Evolutionary conservation across 1,284 basidiomycete species (phyloP), one percentile per base, ranked within the genome.

Genomic region (Malassezia psittaci): DNA sequence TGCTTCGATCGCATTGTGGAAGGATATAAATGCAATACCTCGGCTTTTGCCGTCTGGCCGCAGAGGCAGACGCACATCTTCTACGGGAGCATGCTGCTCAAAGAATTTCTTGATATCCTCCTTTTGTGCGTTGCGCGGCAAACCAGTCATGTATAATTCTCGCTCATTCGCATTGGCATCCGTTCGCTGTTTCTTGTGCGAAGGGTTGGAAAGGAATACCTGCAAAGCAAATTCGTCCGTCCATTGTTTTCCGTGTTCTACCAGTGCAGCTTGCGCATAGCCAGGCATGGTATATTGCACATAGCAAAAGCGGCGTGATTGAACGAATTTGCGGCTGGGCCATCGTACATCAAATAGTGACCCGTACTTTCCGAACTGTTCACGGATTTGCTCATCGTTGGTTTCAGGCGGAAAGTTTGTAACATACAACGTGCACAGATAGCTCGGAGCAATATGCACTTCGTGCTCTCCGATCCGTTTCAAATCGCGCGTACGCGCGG

Each of bases 261-360:
- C 82, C 13, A 93, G 79, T 0, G 90, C 86, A 8, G 80, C 80
- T 70, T 87, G 79, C 0, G 93, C 90, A 1, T 85, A 80, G 10
- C 78, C 74, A 0, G 88, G 86, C 19, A 83, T 83, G 0, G 85
- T 85, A 73, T 82, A 96, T 63, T 96, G 91, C 2, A 99, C 80
- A 72, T 98, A 99, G 72, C 88, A 93, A 76, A 99, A 98, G 12
- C 94, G 81, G 24, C 94, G 80, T 1, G 85, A 85, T 51, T 79
- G 83, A 74, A 89, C 90, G 78, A 89, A 93, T 72, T 93, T 91
- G 73, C 91, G 91, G 77, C 90, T 94, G 6, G 94, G 94, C 94
- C 93, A 98, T 16, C 94, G 85, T 12, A 91, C 87, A 62, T 94
- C 90, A 57, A 98, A 88, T 48, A 99, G 82, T 5, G 80, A 81